phyloP scores from a whole-genome alignment of 2,329 filamentous ascomycete genomes.

The Apiospora pterosperma region DNA sequence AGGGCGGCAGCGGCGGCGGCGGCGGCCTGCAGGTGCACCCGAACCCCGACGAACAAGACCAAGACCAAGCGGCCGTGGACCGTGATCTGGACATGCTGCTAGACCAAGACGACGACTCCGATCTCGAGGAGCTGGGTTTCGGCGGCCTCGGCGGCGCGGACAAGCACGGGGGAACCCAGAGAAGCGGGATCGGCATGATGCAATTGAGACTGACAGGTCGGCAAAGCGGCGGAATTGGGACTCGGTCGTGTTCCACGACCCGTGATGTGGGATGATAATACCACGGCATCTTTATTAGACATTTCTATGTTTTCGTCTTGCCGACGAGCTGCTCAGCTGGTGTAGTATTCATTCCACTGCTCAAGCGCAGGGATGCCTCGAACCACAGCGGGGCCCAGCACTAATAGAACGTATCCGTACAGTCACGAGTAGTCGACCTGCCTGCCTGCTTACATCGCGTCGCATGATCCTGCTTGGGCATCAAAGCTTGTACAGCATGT shows the following conservation, averaged over 20 bases:
- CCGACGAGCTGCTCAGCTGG: background rate
- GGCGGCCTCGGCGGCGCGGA: background rate
- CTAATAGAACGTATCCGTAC: too few species aligned
- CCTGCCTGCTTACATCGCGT: background rate
- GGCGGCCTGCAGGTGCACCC: background rate
- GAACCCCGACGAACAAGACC: conserved; percentile 11
- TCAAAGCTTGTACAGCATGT: too few species aligned
- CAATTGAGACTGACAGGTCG: conserved; percentile 5
- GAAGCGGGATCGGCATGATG: conserved; percentile 4
- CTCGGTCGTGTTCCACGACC: conserved; percentile 5
- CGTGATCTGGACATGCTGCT: conserved; percentile 29
- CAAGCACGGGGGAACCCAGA: background rate
- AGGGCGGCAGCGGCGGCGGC: conserved; percentile 7
- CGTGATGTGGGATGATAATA: background rate
- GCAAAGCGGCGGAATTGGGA: conserved; percentile 12
- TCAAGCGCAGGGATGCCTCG: background rate
- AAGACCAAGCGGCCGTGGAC: conserved; percentile 20
- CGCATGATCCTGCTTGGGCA: background rate
- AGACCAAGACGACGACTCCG: conserved; percentile 19
- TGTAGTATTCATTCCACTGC: background rate
- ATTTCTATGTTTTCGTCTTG: too few species aligned
- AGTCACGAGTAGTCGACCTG: background rate
- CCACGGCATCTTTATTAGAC: background rate
- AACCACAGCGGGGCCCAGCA: background rate
- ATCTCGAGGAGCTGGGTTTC: conserved; percentile 17